phyloP scores from a whole-genome alignment of 1,284 basidiomycete genomes.

The Cryptococcus depauperatus region DNA sequence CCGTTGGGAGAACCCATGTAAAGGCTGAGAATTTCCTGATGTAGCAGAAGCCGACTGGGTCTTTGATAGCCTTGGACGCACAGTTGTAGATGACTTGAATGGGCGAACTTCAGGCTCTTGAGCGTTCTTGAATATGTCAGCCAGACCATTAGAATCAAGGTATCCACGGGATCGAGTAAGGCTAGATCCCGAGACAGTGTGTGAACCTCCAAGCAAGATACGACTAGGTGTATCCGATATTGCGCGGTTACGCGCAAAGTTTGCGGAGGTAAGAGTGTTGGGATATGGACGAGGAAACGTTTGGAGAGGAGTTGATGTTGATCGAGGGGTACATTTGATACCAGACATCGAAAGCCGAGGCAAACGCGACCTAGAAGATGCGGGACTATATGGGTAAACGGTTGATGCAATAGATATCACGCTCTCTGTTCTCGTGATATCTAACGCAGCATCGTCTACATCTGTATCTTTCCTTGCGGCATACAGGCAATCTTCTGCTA shows the following conservation, averaged over 20 bases:
- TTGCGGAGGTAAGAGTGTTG: not conserved
- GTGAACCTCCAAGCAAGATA: not conserved
- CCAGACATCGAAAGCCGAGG: slow-evolving; percentile 5
- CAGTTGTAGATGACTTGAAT: not conserved
- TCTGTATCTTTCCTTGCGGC: slow-evolving; percentile 1
- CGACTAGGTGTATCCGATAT: slow-evolving; percentile 18
- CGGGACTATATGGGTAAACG: not conserved
- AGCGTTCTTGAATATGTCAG: not conserved
- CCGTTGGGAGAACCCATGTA: not conserved
- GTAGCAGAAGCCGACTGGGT: not conserved
- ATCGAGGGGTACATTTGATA: slow-evolving; percentile 9
- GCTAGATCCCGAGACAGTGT: too few species aligned
- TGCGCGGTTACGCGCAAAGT: slow-evolving; percentile 9
- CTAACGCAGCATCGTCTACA: not conserved
- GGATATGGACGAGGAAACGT: not conserved
- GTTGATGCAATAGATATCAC: slow-evolving; percentile 2
- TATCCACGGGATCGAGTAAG: too few species aligned
- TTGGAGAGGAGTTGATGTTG: not conserved
- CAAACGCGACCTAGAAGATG: slow-evolving; percentile 6
- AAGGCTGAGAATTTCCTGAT: not conserved
- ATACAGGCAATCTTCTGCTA: slow-evolving; percentile 13
- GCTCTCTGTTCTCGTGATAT: slow-evolving; percentile 2
- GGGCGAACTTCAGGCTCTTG: not conserved
- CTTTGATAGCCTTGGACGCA: not conserved
- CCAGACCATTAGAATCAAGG: not conserved